Percentiles rank a stretch among this genome's conserved stretches.
Evolutionary conservation across 2,329 filamentous ascomycete genomes (phyloP).

Genomic region (Alternaria sp.): DNA sequence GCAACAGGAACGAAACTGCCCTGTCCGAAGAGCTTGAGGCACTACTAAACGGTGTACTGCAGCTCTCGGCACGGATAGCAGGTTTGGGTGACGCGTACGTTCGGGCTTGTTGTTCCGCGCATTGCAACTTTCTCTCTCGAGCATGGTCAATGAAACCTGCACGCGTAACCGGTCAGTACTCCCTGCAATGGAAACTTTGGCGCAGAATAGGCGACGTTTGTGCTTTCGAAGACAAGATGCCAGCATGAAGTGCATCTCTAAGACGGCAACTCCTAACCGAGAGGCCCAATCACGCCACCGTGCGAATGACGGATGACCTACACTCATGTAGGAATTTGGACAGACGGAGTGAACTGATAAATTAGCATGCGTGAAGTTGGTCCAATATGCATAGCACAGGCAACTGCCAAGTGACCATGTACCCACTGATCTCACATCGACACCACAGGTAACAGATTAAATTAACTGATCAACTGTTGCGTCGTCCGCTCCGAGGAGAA

Average conservation of each 20-base stretch:
- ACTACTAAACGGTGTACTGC: too few species aligned
- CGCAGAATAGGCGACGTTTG: accelerated
- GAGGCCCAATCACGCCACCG: not conserved
- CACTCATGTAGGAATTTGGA: not conserved
- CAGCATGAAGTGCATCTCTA: not conserved
- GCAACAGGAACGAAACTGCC: accelerated
- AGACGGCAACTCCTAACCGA: not conserved
- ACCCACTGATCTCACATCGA: not conserved
- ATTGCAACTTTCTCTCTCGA: not conserved
- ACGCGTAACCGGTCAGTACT: accelerated
- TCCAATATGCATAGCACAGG: not conserved
- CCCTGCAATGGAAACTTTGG: not conserved
- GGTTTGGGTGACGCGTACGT: not conserved
- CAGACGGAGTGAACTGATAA: not conserved
- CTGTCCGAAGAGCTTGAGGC: too few species aligned
- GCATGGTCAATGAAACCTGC: not conserved
- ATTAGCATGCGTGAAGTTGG: not conserved
- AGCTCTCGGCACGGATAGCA: not conserved
- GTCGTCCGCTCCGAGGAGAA: not conserved
- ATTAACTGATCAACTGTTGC: not conserved
- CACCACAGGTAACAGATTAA: accelerated
- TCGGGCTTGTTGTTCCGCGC: not conserved
- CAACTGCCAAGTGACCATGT: not conserved
- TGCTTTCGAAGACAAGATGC: not conserved
- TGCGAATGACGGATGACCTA: not conserved